Conservation (phyloP, 768 basidiomycete genomes). For the Suillus lakei region DNA sequence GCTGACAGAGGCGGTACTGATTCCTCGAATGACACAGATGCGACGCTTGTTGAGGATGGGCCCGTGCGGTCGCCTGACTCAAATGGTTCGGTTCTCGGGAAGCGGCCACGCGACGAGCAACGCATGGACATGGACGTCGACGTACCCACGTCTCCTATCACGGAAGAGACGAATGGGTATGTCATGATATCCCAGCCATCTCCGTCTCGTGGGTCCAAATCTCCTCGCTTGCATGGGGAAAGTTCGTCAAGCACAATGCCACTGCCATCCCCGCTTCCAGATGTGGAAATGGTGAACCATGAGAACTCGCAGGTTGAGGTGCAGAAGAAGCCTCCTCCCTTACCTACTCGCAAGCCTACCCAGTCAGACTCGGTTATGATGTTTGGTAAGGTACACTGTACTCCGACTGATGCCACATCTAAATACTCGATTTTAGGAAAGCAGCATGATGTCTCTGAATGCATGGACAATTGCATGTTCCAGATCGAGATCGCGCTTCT, state of each 20-base stretch:
- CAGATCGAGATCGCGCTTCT: conserved; percentile 93
- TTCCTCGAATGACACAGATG: conserved; percentile 86
- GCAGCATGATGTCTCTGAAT: conserved; percentile 98
- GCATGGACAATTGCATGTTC: conserved; percentile 99
- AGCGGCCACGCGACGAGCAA: conserved; percentile 60
- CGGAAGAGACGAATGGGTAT: conserved; percentile 48
- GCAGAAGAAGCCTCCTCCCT: conserved; percentile 52
- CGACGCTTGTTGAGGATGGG: conserved; percentile 84
- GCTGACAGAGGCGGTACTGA: conserved; percentile 74
- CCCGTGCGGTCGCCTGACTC: conserved; percentile 44
- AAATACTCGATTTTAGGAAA: conserved; percentile 58
- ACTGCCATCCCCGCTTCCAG: conserved; percentile 29
- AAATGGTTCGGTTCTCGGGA: conserved; percentile 67
- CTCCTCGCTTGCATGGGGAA: conserved; percentile 34
- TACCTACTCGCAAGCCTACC: conserved; percentile 58
- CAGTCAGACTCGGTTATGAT: conserved; percentile 83
- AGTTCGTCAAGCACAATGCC: conserved; percentile 35
- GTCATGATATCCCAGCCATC: conserved; percentile 44
- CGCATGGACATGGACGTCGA: conserved; percentile 60
- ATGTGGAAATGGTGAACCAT: conserved; percentile 35
- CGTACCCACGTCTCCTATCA: conserved; percentile 31
- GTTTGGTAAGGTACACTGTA: conserved; percentile 64
- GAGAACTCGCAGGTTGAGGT: conserved; percentile 25
- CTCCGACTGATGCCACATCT: not conserved
- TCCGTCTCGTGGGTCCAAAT: conserved; percentile 41